These are phyloP conservation scores for Chaetomium fimeti DNA, from an alignment of 495 filamentous ascomycete species.

Conservation along the genomic window DNA sequence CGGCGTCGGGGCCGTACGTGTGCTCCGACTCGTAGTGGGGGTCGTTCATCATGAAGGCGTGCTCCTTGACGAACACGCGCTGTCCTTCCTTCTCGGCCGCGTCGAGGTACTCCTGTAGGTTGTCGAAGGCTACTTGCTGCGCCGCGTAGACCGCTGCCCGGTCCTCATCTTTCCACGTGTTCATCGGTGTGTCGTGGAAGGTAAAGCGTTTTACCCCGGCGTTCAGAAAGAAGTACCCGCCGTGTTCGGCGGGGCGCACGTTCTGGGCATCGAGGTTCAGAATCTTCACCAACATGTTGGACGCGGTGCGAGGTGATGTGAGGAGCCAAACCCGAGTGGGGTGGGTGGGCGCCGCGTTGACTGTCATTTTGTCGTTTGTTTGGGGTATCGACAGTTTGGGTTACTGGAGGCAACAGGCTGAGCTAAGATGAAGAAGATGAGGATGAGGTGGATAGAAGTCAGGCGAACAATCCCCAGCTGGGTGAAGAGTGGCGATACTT, in stretches of 20 bases:
- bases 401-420: no score
- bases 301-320: conserved; percentile 12
- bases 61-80: conserved; percentile 21
- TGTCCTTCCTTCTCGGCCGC: neutral
- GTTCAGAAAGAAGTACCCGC: conserved; percentile 18
- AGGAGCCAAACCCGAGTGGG: neutral
- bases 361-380: neutral
- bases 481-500: neutral
- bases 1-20: neutral
- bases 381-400: neutral
- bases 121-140: neutral
- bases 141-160: neutral
- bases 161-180: conserved; percentile 13
- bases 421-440: no score
- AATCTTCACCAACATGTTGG: conserved; percentile 17
- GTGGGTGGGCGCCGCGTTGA: neutral
- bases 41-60: conserved; percentile 13
- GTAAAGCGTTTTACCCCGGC: neutral
- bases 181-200: neutral
- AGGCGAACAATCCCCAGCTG: no score
- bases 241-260: neutral
- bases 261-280: conserved; percentile 15
- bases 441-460: no score
- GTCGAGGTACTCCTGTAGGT: neutral
- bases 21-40: neutral